These are phyloP conservation scores for Casaregolazyma suthepensis DNA, from an alignment of 1,139 yeast species.

Conservation along the genomic window DNA sequence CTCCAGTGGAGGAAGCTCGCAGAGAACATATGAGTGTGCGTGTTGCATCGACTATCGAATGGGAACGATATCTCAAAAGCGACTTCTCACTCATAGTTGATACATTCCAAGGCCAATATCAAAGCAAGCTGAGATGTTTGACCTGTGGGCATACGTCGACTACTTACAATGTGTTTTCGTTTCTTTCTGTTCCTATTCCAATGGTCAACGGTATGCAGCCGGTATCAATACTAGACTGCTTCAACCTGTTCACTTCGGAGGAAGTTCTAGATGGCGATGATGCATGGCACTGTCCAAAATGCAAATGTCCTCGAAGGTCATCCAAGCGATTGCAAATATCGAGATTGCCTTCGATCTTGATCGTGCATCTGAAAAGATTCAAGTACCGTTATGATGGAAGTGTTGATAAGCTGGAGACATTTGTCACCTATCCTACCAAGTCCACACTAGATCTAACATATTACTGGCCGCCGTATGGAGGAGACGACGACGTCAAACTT, in stretches of 20 bases:
- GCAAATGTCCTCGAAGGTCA: constrained; percentile 62
- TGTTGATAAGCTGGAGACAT: constrained; percentile 52
- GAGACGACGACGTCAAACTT: constrained; percentile 35
- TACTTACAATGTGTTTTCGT: constrained; percentile 76
- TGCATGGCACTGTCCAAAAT: constrained; percentile 84
- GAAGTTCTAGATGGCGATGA: constrained; percentile 75
- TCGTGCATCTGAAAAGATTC: constrained; percentile 78
- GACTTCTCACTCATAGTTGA: constrained; percentile 84
- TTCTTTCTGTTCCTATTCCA: constrained; percentile 71
- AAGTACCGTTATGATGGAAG: constrained; percentile 34
- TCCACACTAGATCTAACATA: constrained; percentile 57
- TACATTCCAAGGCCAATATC: constrained; percentile 84
- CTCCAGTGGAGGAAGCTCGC: constrained; percentile 66
- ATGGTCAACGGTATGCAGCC: constrained; percentile 24
- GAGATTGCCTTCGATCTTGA: constrained; percentile 64
- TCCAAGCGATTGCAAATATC: constrained; percentile 65
- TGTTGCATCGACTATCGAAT: constrained; percentile 84
- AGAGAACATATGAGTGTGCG: constrained; percentile 74
- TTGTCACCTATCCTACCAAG: constrained; percentile 54
- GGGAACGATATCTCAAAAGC: constrained; percentile 85
- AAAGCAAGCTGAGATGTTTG: constrained; percentile 71
- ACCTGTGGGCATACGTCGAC: constrained; percentile 78
- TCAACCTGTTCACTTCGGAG: constrained; percentile 58
- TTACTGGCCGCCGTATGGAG: constrained; percentile 59
- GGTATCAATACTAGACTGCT: constrained; percentile 55